A percentile compares a stretch with the other conserved stretches of the same genome.
These are phyloP conservation scores for Seminavis robusta DNA, from an alignment of 108 stramenopile species.

Conservation along the genomic window DNA sequence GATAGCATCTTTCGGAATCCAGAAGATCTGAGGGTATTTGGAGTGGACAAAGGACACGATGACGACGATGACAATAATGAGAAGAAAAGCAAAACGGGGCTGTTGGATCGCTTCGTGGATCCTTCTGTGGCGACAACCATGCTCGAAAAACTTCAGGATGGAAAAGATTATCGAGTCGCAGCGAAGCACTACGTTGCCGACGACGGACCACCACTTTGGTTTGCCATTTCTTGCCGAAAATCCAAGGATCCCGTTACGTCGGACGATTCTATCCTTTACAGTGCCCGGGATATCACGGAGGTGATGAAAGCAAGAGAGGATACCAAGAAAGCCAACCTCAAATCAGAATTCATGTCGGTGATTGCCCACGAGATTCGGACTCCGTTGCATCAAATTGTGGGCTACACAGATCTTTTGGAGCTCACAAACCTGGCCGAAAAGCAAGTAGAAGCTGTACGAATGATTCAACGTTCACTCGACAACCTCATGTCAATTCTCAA, in stretches of 20 bases:
- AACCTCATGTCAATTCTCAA: constrained; percentile 19
- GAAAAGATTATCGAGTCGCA: constrained; percentile 9
- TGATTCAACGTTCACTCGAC: constrained; percentile 1
- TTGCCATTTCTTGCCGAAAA: constrained; percentile 3
- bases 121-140: not conserved
- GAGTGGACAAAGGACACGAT: not conserved
- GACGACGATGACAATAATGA: not conserved
- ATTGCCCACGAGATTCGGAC: constrained; percentile 20
- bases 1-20: constrained; percentile 44
- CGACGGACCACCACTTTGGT: too few relatives aligned
- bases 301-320: constrained; percentile 19
- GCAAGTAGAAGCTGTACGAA: constrained; percentile 11
- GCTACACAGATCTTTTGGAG: constrained; percentile 25
- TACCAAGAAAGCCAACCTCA: constrained; percentile 16
- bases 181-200: too few relatives aligned
- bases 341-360: constrained; percentile 33
- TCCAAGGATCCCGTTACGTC: constrained; percentile 10
- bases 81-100: not conserved
- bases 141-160: constrained; percentile 6
- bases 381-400: constrained; percentile 43
- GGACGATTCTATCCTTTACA: constrained; percentile 7
- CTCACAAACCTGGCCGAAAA: constrained; percentile 6
- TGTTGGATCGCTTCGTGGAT: constrained; percentile 22
- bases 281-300: constrained; percentile 17
- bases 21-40: constrained; percentile 21